Conservation (phyloP, 1,139 yeast species). For the Nakaseomyces delphensis region DNA sequence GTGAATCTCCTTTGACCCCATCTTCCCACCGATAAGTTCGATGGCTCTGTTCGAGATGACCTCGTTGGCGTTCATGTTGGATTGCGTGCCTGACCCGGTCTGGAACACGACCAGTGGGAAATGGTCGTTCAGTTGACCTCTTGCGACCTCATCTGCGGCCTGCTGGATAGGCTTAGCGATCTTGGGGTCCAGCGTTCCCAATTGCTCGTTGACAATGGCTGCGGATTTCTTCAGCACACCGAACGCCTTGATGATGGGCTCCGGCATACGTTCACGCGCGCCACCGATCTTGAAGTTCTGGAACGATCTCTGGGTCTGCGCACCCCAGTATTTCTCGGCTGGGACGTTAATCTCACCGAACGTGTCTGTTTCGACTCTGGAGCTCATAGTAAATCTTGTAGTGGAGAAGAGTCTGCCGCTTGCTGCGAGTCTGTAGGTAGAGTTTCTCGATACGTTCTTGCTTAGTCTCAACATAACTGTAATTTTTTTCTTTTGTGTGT, state of each 20-base stretch:
- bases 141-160: constrained; percentile 92
- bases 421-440: neutral
- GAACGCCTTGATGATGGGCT: constrained; percentile 82
- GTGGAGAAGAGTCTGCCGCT: neutral
- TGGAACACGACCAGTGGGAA: constrained; percentile 98
- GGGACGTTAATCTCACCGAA: constrained; percentile 94
- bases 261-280: constrained; percentile 79
- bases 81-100: constrained; percentile 98
- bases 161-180: constrained; percentile 75
- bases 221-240: constrained; percentile 93
- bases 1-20: constrained; percentile 88
- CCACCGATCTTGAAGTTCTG: constrained; percentile 97
- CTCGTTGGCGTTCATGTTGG: constrained; percentile 98
- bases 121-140: constrained; percentile 85
- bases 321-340: constrained; percentile 85
- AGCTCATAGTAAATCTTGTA: constrained; percentile 10
- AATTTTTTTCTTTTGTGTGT: no score
- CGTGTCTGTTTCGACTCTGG: constrained; percentile 85
- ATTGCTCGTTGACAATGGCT: constrained; percentile 76
- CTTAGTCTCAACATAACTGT: constrained; percentile 4
- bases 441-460: neutral
- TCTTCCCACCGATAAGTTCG: constrained; percentile 82
- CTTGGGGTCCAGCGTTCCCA: constrained; percentile 78
- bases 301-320: constrained; percentile 91
- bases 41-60: constrained; percentile 97